These are phyloP conservation scores for Tuber calosporum DNA, from an alignment of 495 filamentous ascomycete genomes.

Conservation along the genomic window DNA sequence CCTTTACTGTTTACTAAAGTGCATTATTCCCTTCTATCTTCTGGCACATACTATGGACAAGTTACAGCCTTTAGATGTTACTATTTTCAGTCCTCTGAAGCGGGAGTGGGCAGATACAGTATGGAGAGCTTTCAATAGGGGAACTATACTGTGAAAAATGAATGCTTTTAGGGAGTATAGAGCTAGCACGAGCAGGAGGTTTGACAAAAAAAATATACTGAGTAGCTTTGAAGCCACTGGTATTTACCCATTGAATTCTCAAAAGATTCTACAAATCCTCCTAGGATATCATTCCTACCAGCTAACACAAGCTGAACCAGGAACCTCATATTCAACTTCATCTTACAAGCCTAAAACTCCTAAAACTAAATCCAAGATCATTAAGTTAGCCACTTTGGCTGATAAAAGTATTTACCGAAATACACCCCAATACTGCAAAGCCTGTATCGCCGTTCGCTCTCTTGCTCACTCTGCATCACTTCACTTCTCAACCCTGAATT, in stretches of 20 bases:
- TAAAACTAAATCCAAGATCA: too few relatives aligned
- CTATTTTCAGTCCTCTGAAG: conserved; percentile 13
- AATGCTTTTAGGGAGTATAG: not conserved
- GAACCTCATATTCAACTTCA: too few relatives aligned
- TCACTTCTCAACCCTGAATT: not conserved
- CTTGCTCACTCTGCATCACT: not conserved
- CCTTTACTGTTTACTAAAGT: conserved; percentile 12
- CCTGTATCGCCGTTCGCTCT: not conserved
- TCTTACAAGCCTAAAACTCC: too few relatives aligned
- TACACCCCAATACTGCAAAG: not conserved
- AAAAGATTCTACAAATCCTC: not conserved
- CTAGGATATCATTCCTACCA: not conserved
- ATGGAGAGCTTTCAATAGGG: not conserved
- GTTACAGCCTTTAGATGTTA: conserved; percentile 24
- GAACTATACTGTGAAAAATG: not conserved
- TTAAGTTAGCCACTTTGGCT: too few relatives aligned
- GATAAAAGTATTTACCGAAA: not conserved
- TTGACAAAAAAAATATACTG: not conserved
- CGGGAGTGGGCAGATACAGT: not conserved
- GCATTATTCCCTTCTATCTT: conserved; percentile 18
- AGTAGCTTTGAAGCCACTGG: not conserved
- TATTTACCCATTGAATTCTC: not conserved
- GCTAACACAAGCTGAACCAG: too few relatives aligned
- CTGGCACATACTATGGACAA: conserved; percentile 17
- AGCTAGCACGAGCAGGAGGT: not conserved